Evolutionary conservation across 306 rosid genomes (phyloP).

Genomic region (Quercus ilex): DNA sequence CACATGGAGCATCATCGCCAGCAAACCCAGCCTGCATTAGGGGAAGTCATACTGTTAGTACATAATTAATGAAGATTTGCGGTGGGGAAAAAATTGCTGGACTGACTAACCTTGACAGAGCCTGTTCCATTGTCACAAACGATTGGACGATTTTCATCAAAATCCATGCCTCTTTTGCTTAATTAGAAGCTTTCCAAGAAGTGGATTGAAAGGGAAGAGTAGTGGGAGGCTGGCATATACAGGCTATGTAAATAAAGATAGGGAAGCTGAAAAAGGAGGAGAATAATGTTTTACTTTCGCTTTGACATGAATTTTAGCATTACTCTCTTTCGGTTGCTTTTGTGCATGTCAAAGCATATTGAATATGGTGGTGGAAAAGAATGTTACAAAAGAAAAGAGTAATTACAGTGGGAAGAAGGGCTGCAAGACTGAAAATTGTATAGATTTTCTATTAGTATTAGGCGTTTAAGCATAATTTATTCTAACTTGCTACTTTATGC

Average conservation of each 20-base stretch:
- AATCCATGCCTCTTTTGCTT: not conserved
- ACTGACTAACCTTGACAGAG: not conserved
- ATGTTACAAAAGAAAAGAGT: too few relatives aligned
- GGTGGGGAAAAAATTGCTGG: not conserved
- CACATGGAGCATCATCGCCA: not conserved
- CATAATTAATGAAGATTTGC: not conserved
- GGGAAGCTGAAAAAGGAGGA: not conserved
- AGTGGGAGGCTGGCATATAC: not conserved
- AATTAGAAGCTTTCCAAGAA: not conserved
- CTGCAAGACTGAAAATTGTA: too few relatives aligned
- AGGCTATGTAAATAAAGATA: not conserved
- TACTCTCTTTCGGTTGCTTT: not conserved
- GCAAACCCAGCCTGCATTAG: not conserved
- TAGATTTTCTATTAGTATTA: too few relatives aligned
- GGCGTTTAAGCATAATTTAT: too few relatives aligned
- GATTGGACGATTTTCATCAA: not conserved
- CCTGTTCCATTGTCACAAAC: not conserved
- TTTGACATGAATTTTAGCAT: not conserved
- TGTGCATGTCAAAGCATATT: not conserved
- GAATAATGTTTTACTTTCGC: not conserved
- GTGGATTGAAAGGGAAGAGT: not conserved
- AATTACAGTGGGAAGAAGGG: too few relatives aligned
- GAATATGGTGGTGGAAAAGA: too few relatives aligned
- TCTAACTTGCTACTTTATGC: too few relatives aligned
- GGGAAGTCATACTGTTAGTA: not conserved